phyloP scores from a whole-genome alignment of 345 rosid species.

The Euphorbia lathyris region DNA sequence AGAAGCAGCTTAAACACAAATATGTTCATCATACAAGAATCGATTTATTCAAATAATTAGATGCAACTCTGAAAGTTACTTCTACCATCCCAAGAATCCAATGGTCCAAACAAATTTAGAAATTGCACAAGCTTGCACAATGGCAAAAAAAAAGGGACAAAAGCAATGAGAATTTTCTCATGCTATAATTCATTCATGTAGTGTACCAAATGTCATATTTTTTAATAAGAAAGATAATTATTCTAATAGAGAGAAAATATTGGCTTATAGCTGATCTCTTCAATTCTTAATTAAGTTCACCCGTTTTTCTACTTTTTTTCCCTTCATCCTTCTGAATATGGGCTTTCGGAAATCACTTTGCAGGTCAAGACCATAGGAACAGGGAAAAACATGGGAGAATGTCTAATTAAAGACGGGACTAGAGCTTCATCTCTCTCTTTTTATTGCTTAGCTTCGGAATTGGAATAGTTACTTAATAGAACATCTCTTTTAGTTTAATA shows the following conservation, averaged over 20 bases:
- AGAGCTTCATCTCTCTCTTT: too few relatives aligned
- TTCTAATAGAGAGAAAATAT: neutral
- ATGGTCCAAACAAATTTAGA: neutral
- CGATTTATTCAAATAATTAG: neutral
- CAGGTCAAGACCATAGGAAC: too few relatives aligned
- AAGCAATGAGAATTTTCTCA: neutral
- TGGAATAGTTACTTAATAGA: neutral
- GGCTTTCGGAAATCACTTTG: too few relatives aligned
- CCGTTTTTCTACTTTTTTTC: too few relatives aligned
- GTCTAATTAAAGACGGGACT: too few relatives aligned
- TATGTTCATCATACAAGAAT: neutral
- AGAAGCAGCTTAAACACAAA: neutral
- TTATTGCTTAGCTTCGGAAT: neutral
- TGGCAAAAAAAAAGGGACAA: neutral
- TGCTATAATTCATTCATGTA: neutral
- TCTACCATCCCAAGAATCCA: neutral
- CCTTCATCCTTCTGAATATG: too few relatives aligned
- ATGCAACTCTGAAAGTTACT: neutral
- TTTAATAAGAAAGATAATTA: neutral
- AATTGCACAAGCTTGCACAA: neutral
- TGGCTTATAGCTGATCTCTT: too few relatives aligned
- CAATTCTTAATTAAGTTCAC: too few relatives aligned
- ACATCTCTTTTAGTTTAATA: neutral
- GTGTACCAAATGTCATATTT: neutral
- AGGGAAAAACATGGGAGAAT: too few relatives aligned